Evolutionary conservation across 2,329 filamentous ascomycete genomes (phyloP), one percentile per base, ranked within the genome.

Genomic region (Alternaria dauci): DNA sequence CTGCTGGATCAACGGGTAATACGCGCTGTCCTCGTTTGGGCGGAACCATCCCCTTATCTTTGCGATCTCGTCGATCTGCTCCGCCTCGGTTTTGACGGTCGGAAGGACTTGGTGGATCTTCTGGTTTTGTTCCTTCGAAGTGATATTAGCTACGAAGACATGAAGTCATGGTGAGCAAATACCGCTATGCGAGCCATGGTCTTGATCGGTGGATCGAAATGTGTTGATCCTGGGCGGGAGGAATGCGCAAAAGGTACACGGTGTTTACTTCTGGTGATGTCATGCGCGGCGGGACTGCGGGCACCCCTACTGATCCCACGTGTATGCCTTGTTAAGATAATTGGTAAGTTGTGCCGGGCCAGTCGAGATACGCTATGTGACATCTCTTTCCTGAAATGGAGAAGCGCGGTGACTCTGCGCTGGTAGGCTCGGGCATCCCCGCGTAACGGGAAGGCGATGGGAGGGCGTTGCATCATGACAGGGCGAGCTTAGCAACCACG

Each of bases 51-150:
- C 66, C 42, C 73, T 70, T 6, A 73, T 66, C 43, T 66, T 59
- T 16, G 72, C 72, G 25, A 79, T 71, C 38, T 65, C 57, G 34
- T 78, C 76, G 47, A 78, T 75, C 53, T 72, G 63, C 7, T 57
- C 44, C 20, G 36, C 55, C 44, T 70, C 63, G 23, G 64, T 47
- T 28, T 61, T 42, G 2, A 59, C 60, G 32, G 62, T 66, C 5
- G 70, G 58, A 8, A 74, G 39, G 32, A 67, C 60, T 8, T 71
- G 54, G 8, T 62, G 38, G 44, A 74, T 68, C 41, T 67, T 58
- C 20, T 59, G 26, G 48, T 66, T 65, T 63, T 71, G 64, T 55
- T 69, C 51, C 66, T 71, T 23, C 8, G 18, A 9, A 12, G 6
- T 3, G n/a, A 2, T 34, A 16, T 69, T 46, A 69, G 48, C 32